A percentile compares a stretch with the other conserved stretches of the same genome.
Evolutionary conservation across 1,284 basidiomycete genomes (phyloP).

Genomic region (Leccinum fallax): DNA sequence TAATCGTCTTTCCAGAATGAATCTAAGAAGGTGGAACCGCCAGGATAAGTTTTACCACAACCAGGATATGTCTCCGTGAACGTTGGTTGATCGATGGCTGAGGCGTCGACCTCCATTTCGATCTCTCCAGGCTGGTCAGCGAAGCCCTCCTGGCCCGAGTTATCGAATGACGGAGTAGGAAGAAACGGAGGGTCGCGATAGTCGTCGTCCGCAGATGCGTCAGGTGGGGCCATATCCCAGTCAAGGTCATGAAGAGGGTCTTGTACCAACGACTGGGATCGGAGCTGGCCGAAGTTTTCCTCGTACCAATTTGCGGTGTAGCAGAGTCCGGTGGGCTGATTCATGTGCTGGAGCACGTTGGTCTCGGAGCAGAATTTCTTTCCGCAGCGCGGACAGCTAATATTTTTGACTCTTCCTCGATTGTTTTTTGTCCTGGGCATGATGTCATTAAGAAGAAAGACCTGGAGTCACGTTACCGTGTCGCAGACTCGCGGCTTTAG

Average conservation of each 20-base stretch:
- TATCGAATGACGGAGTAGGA: too few relatives aligned
- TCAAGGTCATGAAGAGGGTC: not conserved
- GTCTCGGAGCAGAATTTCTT: conserved; percentile 2
- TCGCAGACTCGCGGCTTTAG: too few relatives aligned
- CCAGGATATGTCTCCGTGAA: not conserved
- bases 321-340: conserved; percentile 5
- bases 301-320: not conserved
- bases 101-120: not conserved
- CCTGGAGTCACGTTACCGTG: too few relatives aligned
- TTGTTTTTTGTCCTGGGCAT: too few relatives aligned
- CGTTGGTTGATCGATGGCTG: not conserved
- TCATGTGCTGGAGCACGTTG: conserved; percentile 10
- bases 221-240: not conserved
- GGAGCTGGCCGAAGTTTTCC: not conserved
- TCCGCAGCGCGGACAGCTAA: too few relatives aligned
- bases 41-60: not conserved
- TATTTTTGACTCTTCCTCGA: too few relatives aligned
- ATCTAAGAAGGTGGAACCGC: conserved; percentile 1
- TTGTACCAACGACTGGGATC: not conserved
- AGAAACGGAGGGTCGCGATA: too few relatives aligned
- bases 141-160: too few relatives aligned
- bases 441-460: too few relatives aligned
- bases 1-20: not conserved
- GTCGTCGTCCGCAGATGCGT: not conserved
- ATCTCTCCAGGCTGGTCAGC: too few relatives aligned